Evolutionary conservation across 2,329 filamentous ascomycete species (phyloP).

Genomic region (Rutstroemia sp.): DNA sequence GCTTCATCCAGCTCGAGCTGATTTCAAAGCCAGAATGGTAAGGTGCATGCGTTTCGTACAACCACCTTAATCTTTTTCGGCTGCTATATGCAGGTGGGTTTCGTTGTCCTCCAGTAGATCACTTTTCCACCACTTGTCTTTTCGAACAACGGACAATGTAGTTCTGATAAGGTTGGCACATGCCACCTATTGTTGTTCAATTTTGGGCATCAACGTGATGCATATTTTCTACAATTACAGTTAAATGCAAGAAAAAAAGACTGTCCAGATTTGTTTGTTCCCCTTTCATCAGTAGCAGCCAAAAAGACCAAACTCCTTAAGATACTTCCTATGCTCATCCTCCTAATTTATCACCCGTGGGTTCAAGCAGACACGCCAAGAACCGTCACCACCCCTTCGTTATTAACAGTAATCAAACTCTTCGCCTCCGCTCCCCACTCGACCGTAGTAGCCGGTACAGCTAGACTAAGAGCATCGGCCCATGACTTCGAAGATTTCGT

Average conservation of each 20-base stretch:
- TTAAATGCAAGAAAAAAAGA: neutral
- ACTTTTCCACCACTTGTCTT: neutral
- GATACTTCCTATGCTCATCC: neutral
- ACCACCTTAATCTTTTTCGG: no score
- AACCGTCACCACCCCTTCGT: conserved; percentile 67
- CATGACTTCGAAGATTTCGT: conserved; percentile 80
- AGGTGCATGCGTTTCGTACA: no score
- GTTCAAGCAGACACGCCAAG: conserved; percentile 36
- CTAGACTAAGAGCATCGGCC: conserved; percentile 76
- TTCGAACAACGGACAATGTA: neutral
- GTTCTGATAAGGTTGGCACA: neutral
- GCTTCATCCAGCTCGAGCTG: no score
- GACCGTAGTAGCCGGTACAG: conserved; percentile 63
- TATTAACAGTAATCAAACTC: conserved; percentile 66
- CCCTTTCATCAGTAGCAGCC: neutral
- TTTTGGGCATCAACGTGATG: conserved; percentile 2
- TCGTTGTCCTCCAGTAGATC: no score
- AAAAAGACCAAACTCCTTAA: conserved; percentile 6
- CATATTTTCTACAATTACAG: conserved; percentile 5
- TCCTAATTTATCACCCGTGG: neutral
- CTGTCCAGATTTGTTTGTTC: neutral
- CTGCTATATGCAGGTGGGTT: no score
- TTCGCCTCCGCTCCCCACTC: conserved; percentile 72
- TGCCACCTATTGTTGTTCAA: neutral
- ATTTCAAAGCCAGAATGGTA: no score